Conservation (phyloP, 768 basidiomycete genomes). For the Termitomyces sp. region DNA sequence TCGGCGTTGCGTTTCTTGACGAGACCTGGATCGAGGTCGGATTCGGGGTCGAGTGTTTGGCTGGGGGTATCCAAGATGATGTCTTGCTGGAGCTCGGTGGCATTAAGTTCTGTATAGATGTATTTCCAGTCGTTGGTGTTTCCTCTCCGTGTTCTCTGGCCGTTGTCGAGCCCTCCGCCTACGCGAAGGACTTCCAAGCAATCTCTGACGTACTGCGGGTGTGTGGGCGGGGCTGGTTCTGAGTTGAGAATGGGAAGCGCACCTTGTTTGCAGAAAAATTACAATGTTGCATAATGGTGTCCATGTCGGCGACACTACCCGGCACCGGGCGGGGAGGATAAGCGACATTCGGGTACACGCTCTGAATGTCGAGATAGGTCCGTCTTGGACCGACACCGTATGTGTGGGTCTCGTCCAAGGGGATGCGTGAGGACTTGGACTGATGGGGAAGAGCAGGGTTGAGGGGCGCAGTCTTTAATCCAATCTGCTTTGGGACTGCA, state of each 20-base stretch:
- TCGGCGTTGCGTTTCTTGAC: constrained; percentile 52
- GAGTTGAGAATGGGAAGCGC: constrained; percentile 4
- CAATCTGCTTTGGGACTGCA: constrained; percentile 62
- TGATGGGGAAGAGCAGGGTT: constrained; percentile 68
- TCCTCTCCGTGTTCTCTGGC: constrained; percentile 66
- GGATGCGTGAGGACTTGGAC: constrained; percentile 47
- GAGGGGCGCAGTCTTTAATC: constrained; percentile 45
- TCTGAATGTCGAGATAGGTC: constrained; percentile 67
- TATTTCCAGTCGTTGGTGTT: constrained; percentile 77
- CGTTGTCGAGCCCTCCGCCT: constrained; percentile 82
- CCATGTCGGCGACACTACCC: constrained; percentile 84
- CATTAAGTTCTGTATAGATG: constrained; percentile 50
- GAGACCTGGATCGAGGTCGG: constrained; percentile 53
- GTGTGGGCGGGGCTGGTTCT: neutral
- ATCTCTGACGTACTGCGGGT: constrained; percentile 83
- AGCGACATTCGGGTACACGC: constrained; percentile 54
- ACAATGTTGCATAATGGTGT: constrained; percentile 82
- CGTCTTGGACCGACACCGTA: constrained; percentile 72
- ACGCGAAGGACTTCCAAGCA: constrained; percentile 87
- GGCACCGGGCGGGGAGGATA: constrained; percentile 83
- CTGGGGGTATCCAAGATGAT: constrained; percentile 16
- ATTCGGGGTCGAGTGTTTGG: constrained; percentile 17
- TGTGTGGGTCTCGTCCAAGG: constrained; percentile 45
- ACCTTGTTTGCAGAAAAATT: constrained; percentile 77
- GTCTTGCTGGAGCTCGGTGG: constrained; percentile 20